These are phyloP conservation scores for Euphorbia neoarborescens DNA, from an alignment of 441 rosid genomes.

Conservation along the genomic window DNA sequence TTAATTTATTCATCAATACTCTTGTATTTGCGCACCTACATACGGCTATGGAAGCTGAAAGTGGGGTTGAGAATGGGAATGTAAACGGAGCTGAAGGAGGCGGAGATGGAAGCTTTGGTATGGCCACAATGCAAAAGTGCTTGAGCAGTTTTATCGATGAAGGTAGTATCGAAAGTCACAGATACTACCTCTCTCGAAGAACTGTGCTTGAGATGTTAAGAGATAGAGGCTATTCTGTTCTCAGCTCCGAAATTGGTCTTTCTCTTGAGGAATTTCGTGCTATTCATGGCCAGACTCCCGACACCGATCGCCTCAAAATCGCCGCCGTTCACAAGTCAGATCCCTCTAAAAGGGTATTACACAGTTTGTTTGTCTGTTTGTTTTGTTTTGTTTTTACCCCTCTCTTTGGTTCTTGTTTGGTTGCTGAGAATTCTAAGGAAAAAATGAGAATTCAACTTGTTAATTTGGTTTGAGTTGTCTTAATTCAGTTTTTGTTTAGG, in stretches of 20 bases:
- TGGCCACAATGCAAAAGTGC: conserved; percentile 30
- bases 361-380: neutral
- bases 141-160: conserved; percentile 48
- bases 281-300: conserved; percentile 50
- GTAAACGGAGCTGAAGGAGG: conserved; percentile 2
- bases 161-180: conserved; percentile 57
- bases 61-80: neutral
- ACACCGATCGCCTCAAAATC: conserved; percentile 56
- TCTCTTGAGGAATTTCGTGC: conserved; percentile 62
- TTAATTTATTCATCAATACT: neutral
- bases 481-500: neutral
- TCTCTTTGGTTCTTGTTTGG: conserved; percentile 4
- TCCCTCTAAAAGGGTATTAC: conserved; percentile 53
- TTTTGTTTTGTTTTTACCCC: neutral
- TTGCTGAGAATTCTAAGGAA: conserved; percentile 8
- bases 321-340: conserved; percentile 45
- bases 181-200: conserved; percentile 60
- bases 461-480: neutral
- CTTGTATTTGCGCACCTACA: neutral
- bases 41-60: conserved; percentile 14
- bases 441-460: neutral
- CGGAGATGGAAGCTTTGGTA: conserved; percentile 19
- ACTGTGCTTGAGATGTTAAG: conserved; percentile 73
- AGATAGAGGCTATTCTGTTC: conserved; percentile 74
- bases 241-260: conserved; percentile 48